phyloP scores from a whole-genome alignment of 2,329 filamentous ascomycete species.

The Colletotrichum lindemuthianum region DNA sequence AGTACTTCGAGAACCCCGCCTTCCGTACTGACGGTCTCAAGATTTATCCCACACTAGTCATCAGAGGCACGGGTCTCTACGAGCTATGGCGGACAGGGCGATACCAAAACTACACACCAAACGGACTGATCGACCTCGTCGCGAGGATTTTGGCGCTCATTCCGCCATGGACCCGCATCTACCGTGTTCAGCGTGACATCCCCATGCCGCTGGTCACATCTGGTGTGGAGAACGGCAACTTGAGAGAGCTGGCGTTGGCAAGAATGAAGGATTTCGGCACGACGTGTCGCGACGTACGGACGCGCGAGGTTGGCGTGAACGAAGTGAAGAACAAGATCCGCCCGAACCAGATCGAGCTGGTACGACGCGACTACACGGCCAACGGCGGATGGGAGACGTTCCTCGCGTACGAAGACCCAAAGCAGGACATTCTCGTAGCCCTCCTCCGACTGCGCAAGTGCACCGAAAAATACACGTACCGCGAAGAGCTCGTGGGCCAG shows the following conservation, averaged over 20 bases:
- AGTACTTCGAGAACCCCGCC: constrained; percentile 96
- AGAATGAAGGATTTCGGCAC: constrained; percentile 99
- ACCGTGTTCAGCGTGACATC: constrained; percentile 97
- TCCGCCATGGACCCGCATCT: constrained; percentile 97
- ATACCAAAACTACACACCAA: constrained; percentile 99
- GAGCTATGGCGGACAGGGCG: constrained; percentile 96
- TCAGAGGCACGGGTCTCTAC: constrained; percentile 94
- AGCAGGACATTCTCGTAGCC: constrained; percentile 96
- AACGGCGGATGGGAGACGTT: constrained; percentile 99
- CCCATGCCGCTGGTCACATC: constrained; percentile 99
- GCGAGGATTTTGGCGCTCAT: constrained; percentile 95
- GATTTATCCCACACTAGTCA: constrained; percentile 97
- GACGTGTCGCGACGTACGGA: constrained; percentile 94
- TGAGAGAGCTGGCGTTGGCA: constrained; percentile 92
- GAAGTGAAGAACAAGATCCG: constrained; percentile 99
- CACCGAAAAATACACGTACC: constrained; percentile 89
- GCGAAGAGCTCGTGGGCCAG: constrained; percentile 85
- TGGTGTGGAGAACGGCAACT: constrained; percentile 96
- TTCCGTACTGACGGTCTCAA: constrained; percentile 98
- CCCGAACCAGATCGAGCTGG: constrained; percentile 93
- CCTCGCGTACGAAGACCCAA: constrained; percentile 96
- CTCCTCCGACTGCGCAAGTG: constrained; percentile 91
- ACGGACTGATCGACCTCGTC: constrained; percentile 93
- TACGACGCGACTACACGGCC: constrained; percentile 91
- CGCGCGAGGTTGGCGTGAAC: constrained; percentile 96